phyloP scores from a whole-genome alignment of 441 rosid species.

The Breynia disticha region DNA sequence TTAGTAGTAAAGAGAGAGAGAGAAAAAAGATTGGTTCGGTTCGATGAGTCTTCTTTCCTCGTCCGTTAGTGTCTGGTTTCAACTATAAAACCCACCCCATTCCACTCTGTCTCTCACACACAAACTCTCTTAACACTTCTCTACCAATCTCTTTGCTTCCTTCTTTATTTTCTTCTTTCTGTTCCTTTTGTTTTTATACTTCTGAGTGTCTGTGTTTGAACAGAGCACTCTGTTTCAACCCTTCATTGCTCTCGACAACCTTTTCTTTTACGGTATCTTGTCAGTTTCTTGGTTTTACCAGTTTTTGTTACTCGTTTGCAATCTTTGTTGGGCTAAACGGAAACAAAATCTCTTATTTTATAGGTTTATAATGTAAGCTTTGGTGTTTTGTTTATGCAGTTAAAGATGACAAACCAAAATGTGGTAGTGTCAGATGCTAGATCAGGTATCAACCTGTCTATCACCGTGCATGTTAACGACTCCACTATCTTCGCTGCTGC shows the following conservation, averaged over 20 bases:
- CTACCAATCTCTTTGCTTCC: constrained; percentile 11
- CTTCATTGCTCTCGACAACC: not conserved
- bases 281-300: not conserved
- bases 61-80: constrained; percentile 27
- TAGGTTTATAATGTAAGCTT: not conserved
- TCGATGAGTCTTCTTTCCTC: constrained; percentile 5
- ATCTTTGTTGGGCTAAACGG: not conserved
- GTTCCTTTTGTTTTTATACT: not conserved
- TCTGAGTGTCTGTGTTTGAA: not conserved
- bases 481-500: constrained; percentile 35
- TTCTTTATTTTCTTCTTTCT: not conserved
- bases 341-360: not conserved
- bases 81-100: constrained; percentile 39
- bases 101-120: constrained; percentile 23
- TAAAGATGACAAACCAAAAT: constrained; percentile 60
- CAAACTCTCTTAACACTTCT: not conserved
- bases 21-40: not conserved
- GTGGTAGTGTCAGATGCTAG: constrained; percentile 43
- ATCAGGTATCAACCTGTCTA: constrained; percentile 32
- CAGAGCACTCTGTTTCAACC: constrained; percentile 24
- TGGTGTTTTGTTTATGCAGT: constrained; percentile 11
- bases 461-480: constrained; percentile 28
- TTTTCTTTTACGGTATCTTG: constrained; percentile 2
- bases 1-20: not conserved
- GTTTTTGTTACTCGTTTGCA: not conserved